phyloP scores from a whole-genome alignment of 139 green algal genomes.

The Micractinium sp. region DNA sequence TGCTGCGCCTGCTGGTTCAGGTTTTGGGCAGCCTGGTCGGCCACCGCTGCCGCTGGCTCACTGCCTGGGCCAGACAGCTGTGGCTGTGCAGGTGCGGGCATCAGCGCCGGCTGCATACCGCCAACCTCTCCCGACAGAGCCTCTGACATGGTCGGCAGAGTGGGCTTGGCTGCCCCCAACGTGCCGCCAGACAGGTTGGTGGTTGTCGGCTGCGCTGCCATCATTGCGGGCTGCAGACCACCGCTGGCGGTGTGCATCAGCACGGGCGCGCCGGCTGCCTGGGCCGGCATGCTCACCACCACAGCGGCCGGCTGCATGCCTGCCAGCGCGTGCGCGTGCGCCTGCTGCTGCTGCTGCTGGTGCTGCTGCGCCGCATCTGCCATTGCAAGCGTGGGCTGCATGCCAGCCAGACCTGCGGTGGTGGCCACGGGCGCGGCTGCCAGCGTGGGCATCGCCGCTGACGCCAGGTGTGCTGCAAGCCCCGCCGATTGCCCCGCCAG shows the following conservation, averaged over 20 bases:
- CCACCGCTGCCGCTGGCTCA: not conserved
- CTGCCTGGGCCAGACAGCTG: not conserved
- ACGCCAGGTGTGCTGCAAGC: conserved; percentile 1
- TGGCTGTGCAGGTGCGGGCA: not conserved
- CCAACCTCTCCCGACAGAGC: not conserved
- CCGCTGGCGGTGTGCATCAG: not conserved
- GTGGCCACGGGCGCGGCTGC: not conserved
- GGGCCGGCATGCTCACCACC: not conserved
- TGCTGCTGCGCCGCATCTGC: conserved; percentile 7
- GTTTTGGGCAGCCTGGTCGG: conserved; percentile 42
- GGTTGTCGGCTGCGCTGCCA: not conserved
- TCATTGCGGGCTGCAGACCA: not conserved
- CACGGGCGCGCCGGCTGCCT: not conserved
- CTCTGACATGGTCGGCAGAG: not conserved
- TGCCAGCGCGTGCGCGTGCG: not conserved
- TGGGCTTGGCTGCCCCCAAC: not conserved
- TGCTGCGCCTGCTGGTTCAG: conserved; percentile 62
- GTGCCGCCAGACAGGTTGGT: conserved; percentile 18
- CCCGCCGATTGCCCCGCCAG: not conserved
- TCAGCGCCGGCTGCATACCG: not conserved
- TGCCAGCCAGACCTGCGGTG: not conserved
- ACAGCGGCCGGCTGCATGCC: not conserved
- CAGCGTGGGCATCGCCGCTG: not conserved
- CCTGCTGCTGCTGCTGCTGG: not conserved
- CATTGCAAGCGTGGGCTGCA: not conserved